These are phyloP conservation scores for Iris macrosiphon DNA, from an alignment of 106 monocot genomes.

Conservation along the genomic window DNA sequence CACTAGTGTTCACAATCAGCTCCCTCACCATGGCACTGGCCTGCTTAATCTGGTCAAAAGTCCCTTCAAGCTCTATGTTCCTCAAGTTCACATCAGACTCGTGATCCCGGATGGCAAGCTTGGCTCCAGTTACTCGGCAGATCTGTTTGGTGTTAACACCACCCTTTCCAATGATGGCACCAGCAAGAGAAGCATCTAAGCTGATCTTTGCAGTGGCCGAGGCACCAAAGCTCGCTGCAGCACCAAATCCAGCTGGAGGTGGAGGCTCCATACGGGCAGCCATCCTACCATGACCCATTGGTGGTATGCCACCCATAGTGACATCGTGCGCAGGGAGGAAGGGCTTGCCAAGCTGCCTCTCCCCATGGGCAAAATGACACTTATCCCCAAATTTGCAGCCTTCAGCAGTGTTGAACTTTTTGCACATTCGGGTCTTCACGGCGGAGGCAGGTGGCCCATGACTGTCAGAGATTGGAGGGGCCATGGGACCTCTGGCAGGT, in stretches of 20 bases:
- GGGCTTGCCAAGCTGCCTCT: conserved; percentile 42
- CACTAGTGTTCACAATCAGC: conserved; percentile 44
- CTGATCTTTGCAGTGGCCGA: conserved; percentile 80
- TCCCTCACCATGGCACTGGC: conserved; percentile 59
- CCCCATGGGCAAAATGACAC: conserved; percentile 48
- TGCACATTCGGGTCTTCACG: conserved; percentile 31
- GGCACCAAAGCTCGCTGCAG: conserved; percentile 48
- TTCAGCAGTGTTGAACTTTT: conserved; percentile 33
- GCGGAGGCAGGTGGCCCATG: conserved; percentile 9
- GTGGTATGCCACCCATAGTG: conserved; percentile 17
- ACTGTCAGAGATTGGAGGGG: conserved; percentile 1
- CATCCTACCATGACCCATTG: background rate
- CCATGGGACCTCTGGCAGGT: conserved; percentile 16
- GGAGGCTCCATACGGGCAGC: conserved; percentile 23
- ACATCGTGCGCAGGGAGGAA: conserved; percentile 13
- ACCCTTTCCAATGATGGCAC: conserved; percentile 78
- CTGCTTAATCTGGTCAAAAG: conserved; percentile 69
- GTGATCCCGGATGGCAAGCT: conserved; percentile 65
- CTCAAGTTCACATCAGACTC: conserved; percentile 56
- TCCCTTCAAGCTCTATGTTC: conserved; percentile 77
- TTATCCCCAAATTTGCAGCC: conserved; percentile 49
- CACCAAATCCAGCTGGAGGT: conserved; percentile 6
- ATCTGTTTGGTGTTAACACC: conserved; percentile 75
- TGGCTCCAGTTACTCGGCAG: conserved; percentile 52
- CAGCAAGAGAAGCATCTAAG: conserved; percentile 68